phyloP scores from a whole-genome alignment of 1,284 basidiomycete species.

The Pulveroboletus sp. region DNA sequence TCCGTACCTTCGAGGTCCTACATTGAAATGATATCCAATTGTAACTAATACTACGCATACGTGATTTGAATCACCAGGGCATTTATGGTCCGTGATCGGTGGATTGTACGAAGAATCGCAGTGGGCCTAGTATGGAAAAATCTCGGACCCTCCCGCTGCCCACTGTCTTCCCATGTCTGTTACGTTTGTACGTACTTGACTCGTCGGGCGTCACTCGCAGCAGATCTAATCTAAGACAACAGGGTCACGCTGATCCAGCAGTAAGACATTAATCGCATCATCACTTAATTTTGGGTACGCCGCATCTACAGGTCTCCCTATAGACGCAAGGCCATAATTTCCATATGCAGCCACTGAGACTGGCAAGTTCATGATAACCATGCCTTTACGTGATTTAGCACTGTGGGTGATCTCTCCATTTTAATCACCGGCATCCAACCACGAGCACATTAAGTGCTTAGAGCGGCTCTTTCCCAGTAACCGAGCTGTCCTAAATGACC shows the following conservation, averaged over 20 bases:
- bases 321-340: too few relatives aligned
- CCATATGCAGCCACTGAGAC: background rate
- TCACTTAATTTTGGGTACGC: background rate
- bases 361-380: background rate
- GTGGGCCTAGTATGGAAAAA: background rate
- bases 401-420: background rate
- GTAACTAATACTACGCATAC: background rate
- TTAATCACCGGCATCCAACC: background rate
- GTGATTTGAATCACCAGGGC: background rate
- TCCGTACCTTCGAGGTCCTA: background rate
- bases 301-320: background rate
- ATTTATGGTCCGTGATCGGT: too few relatives aligned
- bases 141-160: background rate
- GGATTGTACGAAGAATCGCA: background rate
- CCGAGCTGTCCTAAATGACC: background rate
- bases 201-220: background rate
- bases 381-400: background rate
- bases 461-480: background rate
- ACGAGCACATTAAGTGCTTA: background rate
- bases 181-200: background rate
- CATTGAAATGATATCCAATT: background rate
- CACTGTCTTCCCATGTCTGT: background rate
- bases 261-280: constrained; percentile 1
- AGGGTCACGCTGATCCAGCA: background rate
- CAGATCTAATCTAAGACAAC: constrained; percentile 8